phyloP scores from a whole-genome alignment of 257 asterid genomes.

The Jacaranda mimosifolia region DNA sequence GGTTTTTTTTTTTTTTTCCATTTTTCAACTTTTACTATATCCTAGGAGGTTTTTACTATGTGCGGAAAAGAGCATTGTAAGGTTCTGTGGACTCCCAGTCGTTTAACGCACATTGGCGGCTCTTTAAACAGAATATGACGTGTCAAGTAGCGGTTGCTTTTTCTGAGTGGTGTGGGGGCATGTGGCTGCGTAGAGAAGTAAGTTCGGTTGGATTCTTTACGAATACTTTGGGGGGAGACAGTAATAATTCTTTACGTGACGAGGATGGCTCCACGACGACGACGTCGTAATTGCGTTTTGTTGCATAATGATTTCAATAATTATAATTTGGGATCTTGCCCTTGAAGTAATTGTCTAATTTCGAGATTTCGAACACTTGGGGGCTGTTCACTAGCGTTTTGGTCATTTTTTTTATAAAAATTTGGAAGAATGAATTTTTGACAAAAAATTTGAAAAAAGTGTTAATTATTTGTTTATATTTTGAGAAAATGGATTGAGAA shows the following conservation, averaged over 20 bases:
- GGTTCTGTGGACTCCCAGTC: conserved; percentile 9
- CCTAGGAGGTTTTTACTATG: conserved; percentile 14
- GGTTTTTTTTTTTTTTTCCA: conserved; percentile 13
- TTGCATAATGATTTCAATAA: background rate
- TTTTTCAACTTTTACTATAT: background rate
- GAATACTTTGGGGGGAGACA: conserved; percentile 29
- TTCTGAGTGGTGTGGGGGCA: background rate
- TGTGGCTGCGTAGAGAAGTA: conserved; percentile 6
- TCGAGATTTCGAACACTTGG: too few relatives aligned
- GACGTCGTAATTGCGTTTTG: conserved; percentile 22
- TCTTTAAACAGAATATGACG: background rate
- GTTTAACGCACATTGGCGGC: background rate
- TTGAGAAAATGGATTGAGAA: too few relatives aligned
- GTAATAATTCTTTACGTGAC: conserved; percentile 34
- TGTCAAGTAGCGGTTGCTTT: conserved; percentile 16
- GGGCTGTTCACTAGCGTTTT: too few relatives aligned
- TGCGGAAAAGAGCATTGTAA: conserved; percentile 1
- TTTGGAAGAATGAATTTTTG: too few relatives aligned
- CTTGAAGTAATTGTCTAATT: too few relatives aligned
- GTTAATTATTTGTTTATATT: too few relatives aligned
- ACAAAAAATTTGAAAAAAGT: too few relatives aligned
- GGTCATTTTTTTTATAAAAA: too few relatives aligned
- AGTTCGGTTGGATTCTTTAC: conserved; percentile 19
- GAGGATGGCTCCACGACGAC: background rate
- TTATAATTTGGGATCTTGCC: background rate